phyloP scores from a whole-genome alignment of 371 early-diverging fungal species.

The Zopfochytrium polystomum region DNA sequence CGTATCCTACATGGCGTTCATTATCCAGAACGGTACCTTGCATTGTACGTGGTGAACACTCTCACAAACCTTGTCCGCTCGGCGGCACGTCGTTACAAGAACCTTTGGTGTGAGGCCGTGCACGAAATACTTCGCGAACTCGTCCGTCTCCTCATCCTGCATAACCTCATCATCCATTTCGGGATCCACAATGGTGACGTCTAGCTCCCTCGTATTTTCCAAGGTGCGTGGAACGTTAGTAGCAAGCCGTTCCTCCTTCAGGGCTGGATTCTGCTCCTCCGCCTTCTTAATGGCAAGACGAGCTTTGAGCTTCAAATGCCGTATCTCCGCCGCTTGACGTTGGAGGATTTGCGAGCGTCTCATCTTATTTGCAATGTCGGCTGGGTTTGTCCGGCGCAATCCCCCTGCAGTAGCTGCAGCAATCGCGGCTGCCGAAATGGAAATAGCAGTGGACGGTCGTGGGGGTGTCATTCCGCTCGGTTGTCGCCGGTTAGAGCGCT shows the following conservation, averaged over 20 bases:
- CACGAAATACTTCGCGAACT: conserved; percentile 84
- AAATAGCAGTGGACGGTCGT: too few relatives aligned
- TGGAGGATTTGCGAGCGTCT: conserved; percentile 72
- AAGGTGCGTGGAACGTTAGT: conserved; percentile 90
- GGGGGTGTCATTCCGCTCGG: too few relatives aligned
- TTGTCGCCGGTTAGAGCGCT: too few relatives aligned
- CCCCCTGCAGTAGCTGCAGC: too few relatives aligned
- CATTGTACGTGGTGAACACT: neutral
- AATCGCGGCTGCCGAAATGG: too few relatives aligned
- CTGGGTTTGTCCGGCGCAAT: too few relatives aligned
- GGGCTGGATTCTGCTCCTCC: conserved; percentile 82
- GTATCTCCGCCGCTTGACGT: conserved; percentile 69
- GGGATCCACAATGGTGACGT: conserved; percentile 86
- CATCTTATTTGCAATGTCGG: conserved; percentile 46
- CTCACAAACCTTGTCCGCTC: conserved; percentile 37
- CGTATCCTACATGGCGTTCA: conserved; percentile 33
- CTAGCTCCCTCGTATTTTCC: conserved; percentile 88
- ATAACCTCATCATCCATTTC: conserved; percentile 68
- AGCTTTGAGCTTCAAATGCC: conserved; percentile 68
- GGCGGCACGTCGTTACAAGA: conserved; percentile 80
- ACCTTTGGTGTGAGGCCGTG: conserved; percentile 84
- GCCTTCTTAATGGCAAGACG: conserved; percentile 69
- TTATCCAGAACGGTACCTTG: neutral
- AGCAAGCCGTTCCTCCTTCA: conserved; percentile 82
- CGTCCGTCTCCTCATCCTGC: conserved; percentile 88